These are phyloP conservation scores for Spergularia bocconei DNA, from an alignment of 148 eudicot species.

Conservation along the genomic window DNA sequence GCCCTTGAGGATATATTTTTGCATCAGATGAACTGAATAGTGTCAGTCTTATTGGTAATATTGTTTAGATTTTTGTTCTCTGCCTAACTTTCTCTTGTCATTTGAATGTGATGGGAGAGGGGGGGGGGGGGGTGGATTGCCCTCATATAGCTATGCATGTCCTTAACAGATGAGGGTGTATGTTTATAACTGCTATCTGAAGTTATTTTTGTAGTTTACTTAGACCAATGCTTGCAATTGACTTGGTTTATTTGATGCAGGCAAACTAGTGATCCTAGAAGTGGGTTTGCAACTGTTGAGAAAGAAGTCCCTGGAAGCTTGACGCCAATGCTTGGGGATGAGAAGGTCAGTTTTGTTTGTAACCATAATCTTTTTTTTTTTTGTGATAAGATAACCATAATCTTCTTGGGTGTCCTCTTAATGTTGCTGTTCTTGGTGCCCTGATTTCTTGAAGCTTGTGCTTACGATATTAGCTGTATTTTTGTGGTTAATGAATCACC, in stretches of 20 bases:
- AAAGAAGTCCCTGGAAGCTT: slow-evolving; percentile 84
- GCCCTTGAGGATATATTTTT: too few relatives aligned
- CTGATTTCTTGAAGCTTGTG: background rate
- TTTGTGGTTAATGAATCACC: background rate
- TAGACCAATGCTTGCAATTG: background rate
- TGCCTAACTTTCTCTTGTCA: too few relatives aligned
- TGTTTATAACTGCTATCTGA: background rate
- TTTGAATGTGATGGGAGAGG: too few relatives aligned
- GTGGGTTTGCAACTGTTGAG: slow-evolving; percentile 95
- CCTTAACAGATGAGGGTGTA: too few relatives aligned
- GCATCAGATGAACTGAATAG: too few relatives aligned
- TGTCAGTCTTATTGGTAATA: too few relatives aligned
- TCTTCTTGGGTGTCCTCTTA: background rate
- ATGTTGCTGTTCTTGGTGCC: background rate
- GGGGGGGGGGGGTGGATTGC: too few relatives aligned
- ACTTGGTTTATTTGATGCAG: slow-evolving; percentile 33
- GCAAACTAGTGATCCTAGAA: slow-evolving; percentile 92
- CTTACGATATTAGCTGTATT: background rate
- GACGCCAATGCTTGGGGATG: slow-evolving; percentile 99
- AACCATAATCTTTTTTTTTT: too few relatives aligned
- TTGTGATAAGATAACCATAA: background rate
- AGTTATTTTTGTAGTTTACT: background rate
- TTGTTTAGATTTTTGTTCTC: too few relatives aligned
- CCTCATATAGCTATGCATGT: too few relatives aligned
- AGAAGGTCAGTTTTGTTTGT: slow-evolving; percentile 51